Evolutionary conservation across 176 grass and related monocot genomes (phyloP).

Genomic region (Typha latifolia): DNA sequence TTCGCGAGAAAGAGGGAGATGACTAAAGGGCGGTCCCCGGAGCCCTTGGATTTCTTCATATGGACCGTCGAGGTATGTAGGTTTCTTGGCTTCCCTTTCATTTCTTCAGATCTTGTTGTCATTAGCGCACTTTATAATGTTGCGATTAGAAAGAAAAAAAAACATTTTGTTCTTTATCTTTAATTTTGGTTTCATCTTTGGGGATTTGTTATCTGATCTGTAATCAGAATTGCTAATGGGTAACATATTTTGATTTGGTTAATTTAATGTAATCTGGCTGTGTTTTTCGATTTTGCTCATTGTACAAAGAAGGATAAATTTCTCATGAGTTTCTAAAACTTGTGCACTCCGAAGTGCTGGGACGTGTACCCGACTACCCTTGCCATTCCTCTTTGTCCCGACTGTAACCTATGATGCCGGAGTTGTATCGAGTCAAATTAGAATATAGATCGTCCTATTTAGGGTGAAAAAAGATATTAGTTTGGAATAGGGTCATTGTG

Average conservation of each 20-base stretch:
- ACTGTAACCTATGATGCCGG: too few relatives aligned
- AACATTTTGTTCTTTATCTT: neutral
- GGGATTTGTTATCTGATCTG: too few relatives aligned
- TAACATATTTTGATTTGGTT: neutral
- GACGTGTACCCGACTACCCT: neutral
- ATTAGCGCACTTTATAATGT: neutral
- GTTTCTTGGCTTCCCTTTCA: slow-evolving; percentile 5
- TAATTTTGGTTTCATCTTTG: neutral
- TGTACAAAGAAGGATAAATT: neutral
- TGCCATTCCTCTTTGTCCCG: too few relatives aligned
- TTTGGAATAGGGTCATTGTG: too few relatives aligned
- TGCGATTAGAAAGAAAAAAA: neutral
- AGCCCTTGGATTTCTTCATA: slow-evolving; percentile 93
- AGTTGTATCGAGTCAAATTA: too few relatives aligned
- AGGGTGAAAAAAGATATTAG: too few relatives aligned
- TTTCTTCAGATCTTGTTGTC: neutral
- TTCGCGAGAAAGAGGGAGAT: slow-evolving; percentile 29
- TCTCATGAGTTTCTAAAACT: neutral
- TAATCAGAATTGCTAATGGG: too few relatives aligned
- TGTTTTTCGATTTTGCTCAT: neutral
- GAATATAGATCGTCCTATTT: too few relatives aligned
- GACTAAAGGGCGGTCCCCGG: slow-evolving; percentile 61
- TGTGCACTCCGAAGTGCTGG: neutral
- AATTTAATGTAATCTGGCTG: neutral
- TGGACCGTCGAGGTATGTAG: slow-evolving; percentile 68